phyloP scores from a whole-genome alignment of 140 eudicot genomes.

The Ambrosia hybrid region DNA sequence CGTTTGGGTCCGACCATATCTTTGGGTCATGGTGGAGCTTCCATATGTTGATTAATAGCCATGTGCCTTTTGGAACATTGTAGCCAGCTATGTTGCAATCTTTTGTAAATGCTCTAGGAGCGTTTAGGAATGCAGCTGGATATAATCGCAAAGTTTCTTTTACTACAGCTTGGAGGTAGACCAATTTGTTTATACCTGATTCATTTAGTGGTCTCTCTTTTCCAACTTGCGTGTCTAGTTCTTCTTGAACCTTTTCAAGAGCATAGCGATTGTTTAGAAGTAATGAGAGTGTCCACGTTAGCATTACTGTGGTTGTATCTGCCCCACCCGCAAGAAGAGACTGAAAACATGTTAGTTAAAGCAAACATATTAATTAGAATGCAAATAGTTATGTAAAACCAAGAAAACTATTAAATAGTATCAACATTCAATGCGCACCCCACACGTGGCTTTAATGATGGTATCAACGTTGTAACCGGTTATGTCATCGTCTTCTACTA shows the following conservation, averaged over 20 bases:
- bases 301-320: constrained; percentile 24
- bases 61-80: constrained; percentile 32
- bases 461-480: constrained; percentile 24
- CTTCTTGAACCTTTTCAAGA: constrained; percentile 32
- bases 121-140: constrained; percentile 30
- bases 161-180: constrained; percentile 38
- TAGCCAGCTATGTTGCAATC: constrained; percentile 31
- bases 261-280: constrained; percentile 31
- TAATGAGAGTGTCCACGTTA: constrained; percentile 40
- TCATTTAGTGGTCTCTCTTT: constrained; percentile 30
- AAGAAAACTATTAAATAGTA: neutral
- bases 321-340: constrained; percentile 27
- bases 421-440: constrained; percentile 20
- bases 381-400: neutral
- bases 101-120: constrained; percentile 27
- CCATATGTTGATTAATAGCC: constrained; percentile 32
- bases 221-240: constrained; percentile 36
- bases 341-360: constrained; percentile 14
- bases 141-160: constrained; percentile 38
- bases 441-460: constrained; percentile 38
- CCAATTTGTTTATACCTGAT: constrained; percentile 24
- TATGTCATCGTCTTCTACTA: neutral
- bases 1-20: constrained; percentile 26
- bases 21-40: constrained; percentile 40
- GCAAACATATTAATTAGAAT: neutral